Percentiles rank a stretch among this genome's conserved stretches.
These are phyloP conservation scores for Papiliotrema nemorosa DNA, from an alignment of 1,284 basidiomycete genomes.

Conservation along the genomic window DNA sequence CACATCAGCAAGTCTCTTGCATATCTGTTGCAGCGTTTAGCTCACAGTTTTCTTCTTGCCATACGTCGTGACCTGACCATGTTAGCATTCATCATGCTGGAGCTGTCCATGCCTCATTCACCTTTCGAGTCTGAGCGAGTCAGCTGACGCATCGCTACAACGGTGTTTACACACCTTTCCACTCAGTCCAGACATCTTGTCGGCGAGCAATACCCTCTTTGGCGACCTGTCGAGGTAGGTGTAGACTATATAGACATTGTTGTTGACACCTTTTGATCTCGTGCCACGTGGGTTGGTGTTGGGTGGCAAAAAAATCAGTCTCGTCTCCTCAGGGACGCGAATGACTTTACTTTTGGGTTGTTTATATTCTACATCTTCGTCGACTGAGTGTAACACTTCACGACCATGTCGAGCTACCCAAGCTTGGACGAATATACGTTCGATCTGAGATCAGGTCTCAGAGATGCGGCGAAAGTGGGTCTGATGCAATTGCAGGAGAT, in stretches of 20 bases:
- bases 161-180: neutral
- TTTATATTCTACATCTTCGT: neutral
- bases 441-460: slow-evolving; percentile 30
- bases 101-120: too few species aligned
- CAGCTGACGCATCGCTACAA: slow-evolving; percentile 16
- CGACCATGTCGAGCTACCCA: slow-evolving; percentile 9
- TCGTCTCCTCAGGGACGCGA: neutral
- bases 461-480: slow-evolving; percentile 26
- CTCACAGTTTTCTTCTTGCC: slow-evolving; percentile 42
- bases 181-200: too few species aligned
- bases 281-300: too few species aligned
- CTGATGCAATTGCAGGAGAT: slow-evolving; percentile 36
- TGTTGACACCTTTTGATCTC: too few species aligned
- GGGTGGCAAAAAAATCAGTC: too few species aligned
- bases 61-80: slow-evolving; percentile 42
- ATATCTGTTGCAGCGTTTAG: too few species aligned
- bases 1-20: too few species aligned
- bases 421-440: slow-evolving; percentile 33
- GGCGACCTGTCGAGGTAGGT: too few species aligned
- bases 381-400: neutral
- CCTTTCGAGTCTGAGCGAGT: slow-evolving; percentile 43
- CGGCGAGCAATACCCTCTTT: too few species aligned
- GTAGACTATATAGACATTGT: too few species aligned
- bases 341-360: neutral
- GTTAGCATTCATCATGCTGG: too few species aligned